Percentiles rank a stretch among this genome's conserved stretches.
Conservation (phyloP, 2,329 filamentous ascomycete species). For the Colletotrichum echinochloae region DNA sequence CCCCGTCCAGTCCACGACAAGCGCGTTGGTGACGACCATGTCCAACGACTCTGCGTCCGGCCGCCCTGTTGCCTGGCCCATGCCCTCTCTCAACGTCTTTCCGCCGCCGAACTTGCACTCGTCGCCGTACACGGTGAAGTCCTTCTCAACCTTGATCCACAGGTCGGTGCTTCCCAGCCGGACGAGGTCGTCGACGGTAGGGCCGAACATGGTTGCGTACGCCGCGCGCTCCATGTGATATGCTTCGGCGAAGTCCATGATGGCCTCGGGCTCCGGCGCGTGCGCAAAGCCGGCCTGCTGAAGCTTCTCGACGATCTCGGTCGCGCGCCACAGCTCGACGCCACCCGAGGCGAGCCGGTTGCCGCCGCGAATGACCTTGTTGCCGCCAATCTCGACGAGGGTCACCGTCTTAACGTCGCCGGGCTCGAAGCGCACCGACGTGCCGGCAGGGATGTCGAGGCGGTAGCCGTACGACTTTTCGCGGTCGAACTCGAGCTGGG, state of each 20-base stretch:
- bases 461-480: slow-evolving; percentile 84
- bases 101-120: slow-evolving; percentile 96
- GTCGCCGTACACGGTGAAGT: slow-evolving; percentile 87
- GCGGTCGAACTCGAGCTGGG: slow-evolving; percentile 89
- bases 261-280: slow-evolving; percentile 71
- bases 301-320: slow-evolving; percentile 75
- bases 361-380: slow-evolving; percentile 84
- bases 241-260: slow-evolving; percentile 66
- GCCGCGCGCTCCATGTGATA: slow-evolving; percentile 81
- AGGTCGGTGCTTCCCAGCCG: slow-evolving; percentile 86
- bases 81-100: slow-evolving; percentile 93
- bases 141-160: slow-evolving; percentile 91
- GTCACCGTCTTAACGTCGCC: slow-evolving; percentile 92
- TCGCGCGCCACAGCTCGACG: slow-evolving; percentile 72
- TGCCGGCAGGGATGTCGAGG: slow-evolving; percentile 90
- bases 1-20: slow-evolving; percentile 90
- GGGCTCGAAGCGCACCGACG: slow-evolving; percentile 92
- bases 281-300: slow-evolving; percentile 84
- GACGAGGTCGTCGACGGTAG: slow-evolving; percentile 88
- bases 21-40: slow-evolving; percentile 87
- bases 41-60: slow-evolving; percentile 80
- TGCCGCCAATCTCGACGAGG: slow-evolving; percentile 87
- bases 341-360: slow-evolving; percentile 81
- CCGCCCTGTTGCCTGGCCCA: slow-evolving; percentile 90
- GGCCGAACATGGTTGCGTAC: slow-evolving; percentile 92